Evolutionary conservation across 768 basidiomycete genomes (phyloP).

Genomic region (Fomitopsis serialis): DNA sequence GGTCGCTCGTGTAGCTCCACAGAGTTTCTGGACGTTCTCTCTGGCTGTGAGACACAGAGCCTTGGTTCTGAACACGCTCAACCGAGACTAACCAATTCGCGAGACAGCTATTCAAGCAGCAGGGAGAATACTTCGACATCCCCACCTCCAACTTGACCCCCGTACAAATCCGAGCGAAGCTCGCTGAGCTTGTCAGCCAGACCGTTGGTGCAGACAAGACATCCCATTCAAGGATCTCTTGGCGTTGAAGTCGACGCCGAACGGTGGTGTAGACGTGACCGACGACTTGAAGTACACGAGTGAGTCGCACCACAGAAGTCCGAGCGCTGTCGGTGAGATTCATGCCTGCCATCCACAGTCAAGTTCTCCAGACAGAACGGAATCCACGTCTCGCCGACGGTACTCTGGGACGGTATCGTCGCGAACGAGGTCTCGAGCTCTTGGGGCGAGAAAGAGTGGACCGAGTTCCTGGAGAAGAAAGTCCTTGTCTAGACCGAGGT

Average conservation of each 20-base stretch:
- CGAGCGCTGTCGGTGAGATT: not conserved
- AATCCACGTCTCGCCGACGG: conserved; percentile 87
- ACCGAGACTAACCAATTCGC: not conserved
- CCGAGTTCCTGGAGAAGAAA: conserved; percentile 60
- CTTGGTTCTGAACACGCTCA: not conserved
- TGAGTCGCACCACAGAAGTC: conserved; percentile 30
- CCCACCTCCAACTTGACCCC: conserved; percentile 63
- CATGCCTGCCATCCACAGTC: conserved; percentile 42
- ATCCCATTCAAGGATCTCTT: conserved; percentile 58
- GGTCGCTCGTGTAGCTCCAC: conserved; percentile 67
- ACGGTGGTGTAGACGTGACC: conserved; percentile 79
- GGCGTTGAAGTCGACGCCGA: conserved; percentile 54
- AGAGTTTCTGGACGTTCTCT: conserved; percentile 78
- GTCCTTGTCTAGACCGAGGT: conserved; percentile 25
- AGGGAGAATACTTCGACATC: conserved; percentile 77
- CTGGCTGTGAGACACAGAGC: conserved; percentile 38
- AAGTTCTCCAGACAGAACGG: conserved; percentile 89
- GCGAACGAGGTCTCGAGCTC: conserved; percentile 72
- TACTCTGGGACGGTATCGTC: conserved; percentile 70
- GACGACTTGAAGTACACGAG: conserved; percentile 88
- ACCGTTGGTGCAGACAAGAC: conserved; percentile 48
- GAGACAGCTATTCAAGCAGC: conserved; percentile 68
- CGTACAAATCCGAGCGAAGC: conserved; percentile 67
- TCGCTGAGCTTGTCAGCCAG: conserved; percentile 51
- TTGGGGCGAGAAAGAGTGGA: conserved; percentile 83